Percentiles rank a stretch among this genome's conserved stretches.
Conservation (phyloP, 2,329 filamentous ascomycete genomes). For the Botrytis porri region DNA sequence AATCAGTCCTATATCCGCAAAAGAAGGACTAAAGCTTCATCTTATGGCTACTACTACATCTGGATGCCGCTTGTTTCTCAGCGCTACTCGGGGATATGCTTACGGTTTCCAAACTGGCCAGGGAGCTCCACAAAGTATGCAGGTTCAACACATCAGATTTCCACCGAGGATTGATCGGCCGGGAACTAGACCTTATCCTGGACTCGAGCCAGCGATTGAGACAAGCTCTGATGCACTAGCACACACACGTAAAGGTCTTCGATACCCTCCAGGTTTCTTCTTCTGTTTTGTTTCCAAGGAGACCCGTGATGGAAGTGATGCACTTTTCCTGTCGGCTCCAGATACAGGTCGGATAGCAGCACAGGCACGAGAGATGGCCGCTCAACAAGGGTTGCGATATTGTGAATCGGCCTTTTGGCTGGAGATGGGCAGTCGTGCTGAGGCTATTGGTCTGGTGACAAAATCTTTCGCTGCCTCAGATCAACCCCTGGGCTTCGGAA, state of each 20-base stretch:
- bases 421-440: conserved; percentile 67
- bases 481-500: conserved; percentile 78
- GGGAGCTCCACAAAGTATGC: conserved; percentile 84
- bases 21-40: conserved; percentile 78
- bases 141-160: conserved; percentile 94
- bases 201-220: conserved; percentile 32
- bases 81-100: conserved; percentile 72
- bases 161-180: conserved; percentile 56
- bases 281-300: conserved; percentile 73
- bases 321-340: conserved; percentile 79
- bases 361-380: conserved; percentile 42
- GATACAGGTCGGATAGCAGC: conserved; percentile 82
- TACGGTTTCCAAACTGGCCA: conserved; percentile 60
- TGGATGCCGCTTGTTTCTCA: conserved; percentile 88
- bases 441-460: conserved; percentile 76
- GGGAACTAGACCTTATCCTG: conserved; percentile 32
- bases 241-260: conserved; percentile 51
- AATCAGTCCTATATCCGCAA: conserved; percentile 77
- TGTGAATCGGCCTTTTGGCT: conserved; percentile 81
- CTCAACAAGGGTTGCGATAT: conserved; percentile 45
- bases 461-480: conserved; percentile 66
- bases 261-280: conserved; percentile 87
- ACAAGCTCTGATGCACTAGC: conserved; percentile 48
- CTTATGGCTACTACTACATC: conserved; percentile 88
- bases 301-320: conserved; percentile 57